Percentiles rank a stretch among this genome's conserved stretches.
These are phyloP conservation scores for Cyberlindnera mrakii DNA, from an alignment of 805 yeast genomes.

Conservation along the genomic window DNA sequence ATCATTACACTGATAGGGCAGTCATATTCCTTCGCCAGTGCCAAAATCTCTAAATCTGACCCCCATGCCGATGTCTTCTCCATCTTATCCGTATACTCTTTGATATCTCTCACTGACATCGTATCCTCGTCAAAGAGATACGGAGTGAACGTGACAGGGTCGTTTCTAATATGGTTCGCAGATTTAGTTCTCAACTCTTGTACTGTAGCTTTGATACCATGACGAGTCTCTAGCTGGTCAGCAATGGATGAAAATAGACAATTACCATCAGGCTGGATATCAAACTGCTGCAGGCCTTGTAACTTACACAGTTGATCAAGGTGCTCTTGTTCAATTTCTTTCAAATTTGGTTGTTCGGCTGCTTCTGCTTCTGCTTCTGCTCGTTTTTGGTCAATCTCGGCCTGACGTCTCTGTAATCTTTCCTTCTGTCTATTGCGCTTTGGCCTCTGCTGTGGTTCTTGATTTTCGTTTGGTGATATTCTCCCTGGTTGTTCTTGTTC, in stretches of 20 bases:
- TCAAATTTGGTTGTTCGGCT: conserved; percentile 52
- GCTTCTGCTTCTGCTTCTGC: conserved; percentile 74
- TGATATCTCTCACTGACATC: conserved; percentile 55
- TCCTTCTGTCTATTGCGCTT: conserved; percentile 83
- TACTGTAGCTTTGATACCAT: conserved; percentile 31
- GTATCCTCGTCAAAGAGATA: conserved; percentile 78
- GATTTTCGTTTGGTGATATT: conserved; percentile 12
- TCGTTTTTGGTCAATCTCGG: conserved; percentile 53
- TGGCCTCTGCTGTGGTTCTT: conserved; percentile 28
- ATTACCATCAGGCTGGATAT: conserved; percentile 88
- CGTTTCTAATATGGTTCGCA: conserved; percentile 54
- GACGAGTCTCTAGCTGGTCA: conserved; percentile 66
- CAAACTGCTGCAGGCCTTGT: conserved; percentile 48
- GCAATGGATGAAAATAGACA: conserved; percentile 83
- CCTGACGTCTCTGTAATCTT: conserved; percentile 68
- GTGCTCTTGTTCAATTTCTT: conserved; percentile 66
- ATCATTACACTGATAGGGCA: conserved; percentile 73
- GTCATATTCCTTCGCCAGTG: conserved; percentile 63
- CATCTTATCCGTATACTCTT: conserved; percentile 61
- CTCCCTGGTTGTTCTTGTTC: conserved; percentile 4
- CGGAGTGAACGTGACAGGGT: conserved; percentile 72
- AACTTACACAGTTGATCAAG: conserved; percentile 47
- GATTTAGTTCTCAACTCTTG: conserved; percentile 58
- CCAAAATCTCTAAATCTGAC: conserved; percentile 86
- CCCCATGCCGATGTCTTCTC: conserved; percentile 92